Evolutionary conservation across 2,329 filamentous ascomycete genomes (phyloP), one percentile per base, ranked within the genome.

Genomic region (Ustilaginoidea virens): DNA sequence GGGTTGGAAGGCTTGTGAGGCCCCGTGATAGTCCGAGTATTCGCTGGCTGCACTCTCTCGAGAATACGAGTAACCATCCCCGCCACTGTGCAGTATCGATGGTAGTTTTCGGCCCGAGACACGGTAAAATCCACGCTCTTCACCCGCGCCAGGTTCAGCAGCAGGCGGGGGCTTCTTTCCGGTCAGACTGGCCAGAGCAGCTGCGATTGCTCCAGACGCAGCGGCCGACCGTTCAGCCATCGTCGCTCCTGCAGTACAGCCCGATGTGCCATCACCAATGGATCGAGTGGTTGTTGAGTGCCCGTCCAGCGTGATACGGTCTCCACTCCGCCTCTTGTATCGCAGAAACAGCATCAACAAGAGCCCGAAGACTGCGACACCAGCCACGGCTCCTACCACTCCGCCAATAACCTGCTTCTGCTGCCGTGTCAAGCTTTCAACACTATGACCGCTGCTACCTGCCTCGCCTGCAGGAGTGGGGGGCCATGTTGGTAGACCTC

Each of bases 81-180:
- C 73, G 10, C 73, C 72, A 26, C 58, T 59, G 33, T 69, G 60
- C 21, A 78, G 50, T 7, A 77, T 72, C 2, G 74, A 71, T 4
- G 69, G 66, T 32, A 79, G 47, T 42, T 77, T 78, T 41, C 64
- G 63, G 35, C 74, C 74, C 5, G 73, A 74, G 2, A 79, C 65
- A 17, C 71, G 66, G 36, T 74, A 67, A 45, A 79, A 79, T 1
- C 71, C 68, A 35, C 59, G 56, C 42, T 77, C 70, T 17, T 55
- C 60, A 3, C 26, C 28, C 9, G 32, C 15, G 45, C 49, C 20
- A 55, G 54, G 23, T 46, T 45, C 11, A 43, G 44, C 27, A 37
- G 37, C 40, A 28, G 32, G 25, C 28, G 47, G 36, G 28, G 36
- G 36, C 44, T 50, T 54, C 33, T 60, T 63, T 18, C 55, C 50